These are phyloP conservation scores for Anthracocystis setariae DNA, from an alignment of 1,284 basidiomycete species.

Conservation along the genomic window DNA sequence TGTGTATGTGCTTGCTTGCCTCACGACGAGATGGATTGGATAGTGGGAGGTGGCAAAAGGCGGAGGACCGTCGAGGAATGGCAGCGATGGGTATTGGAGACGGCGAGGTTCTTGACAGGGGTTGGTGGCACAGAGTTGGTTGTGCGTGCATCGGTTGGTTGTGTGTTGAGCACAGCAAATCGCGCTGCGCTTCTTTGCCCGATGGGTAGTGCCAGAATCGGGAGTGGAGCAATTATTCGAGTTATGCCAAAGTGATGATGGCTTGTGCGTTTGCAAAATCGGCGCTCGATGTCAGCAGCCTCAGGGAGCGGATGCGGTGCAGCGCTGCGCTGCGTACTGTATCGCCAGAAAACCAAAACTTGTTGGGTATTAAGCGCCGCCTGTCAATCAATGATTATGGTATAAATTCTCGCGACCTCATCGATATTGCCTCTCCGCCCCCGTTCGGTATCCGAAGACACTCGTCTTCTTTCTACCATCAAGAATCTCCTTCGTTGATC, in stretches of 20 bases:
- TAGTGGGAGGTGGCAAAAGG: background rate
- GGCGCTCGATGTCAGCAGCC: background rate
- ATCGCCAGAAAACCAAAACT: background rate
- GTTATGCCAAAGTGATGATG: constrained; percentile 2
- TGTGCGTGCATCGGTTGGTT: too few relatives aligned
- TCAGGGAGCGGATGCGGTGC: background rate
- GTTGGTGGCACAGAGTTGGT: too few relatives aligned
- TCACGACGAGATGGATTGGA: background rate
- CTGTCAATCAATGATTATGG: too few relatives aligned
- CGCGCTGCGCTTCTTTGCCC: background rate
- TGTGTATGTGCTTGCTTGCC: background rate
- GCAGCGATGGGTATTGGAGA: constrained; percentile 4
- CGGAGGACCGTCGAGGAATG: background rate
- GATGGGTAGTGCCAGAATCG: constrained; percentile 1
- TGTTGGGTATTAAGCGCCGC: too few relatives aligned
- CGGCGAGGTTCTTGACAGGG: constrained; percentile 1
- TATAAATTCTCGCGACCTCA: too few relatives aligned
- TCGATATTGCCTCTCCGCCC: too few relatives aligned
- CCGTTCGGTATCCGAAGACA: too few relatives aligned
- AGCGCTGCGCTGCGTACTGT: constrained; percentile 11
- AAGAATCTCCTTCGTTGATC: too few relatives aligned
- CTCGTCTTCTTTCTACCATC: background rate
- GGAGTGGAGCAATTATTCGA: background rate
- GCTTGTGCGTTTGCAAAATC: constrained; percentile 23
- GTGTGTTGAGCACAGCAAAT: too few relatives aligned